Evolutionary conservation across 305 asterid genomes (phyloP).

Genomic region (Lippia alba): DNA sequence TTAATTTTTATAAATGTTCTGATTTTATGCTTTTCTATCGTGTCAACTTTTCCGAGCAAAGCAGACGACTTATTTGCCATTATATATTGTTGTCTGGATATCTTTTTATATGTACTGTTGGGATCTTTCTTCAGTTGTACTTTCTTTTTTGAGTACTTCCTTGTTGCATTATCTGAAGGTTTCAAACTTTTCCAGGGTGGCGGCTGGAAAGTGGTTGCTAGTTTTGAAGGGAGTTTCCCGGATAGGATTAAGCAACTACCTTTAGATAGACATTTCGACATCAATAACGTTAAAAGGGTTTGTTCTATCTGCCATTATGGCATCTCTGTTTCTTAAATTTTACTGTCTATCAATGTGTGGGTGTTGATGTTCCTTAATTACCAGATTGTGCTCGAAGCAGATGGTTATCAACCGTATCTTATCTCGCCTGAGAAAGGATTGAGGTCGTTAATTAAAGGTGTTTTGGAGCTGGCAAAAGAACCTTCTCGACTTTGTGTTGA

Average conservation of each 20-base stretch:
- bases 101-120: conserved; percentile 6
- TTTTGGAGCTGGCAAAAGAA: conserved; percentile 94
- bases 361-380: conserved; percentile 48
- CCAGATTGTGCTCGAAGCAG: conserved; percentile 99
- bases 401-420: conserved; percentile 99
- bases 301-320: conserved; percentile 29
- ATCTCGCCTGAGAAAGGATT: conserved; percentile 99
- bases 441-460: conserved; percentile 90
- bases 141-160: conserved; percentile 15
- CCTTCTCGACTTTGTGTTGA: conserved; percentile 99
- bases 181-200: conserved; percentile 57
- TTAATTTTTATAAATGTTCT: not conserved
- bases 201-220: conserved; percentile 93
- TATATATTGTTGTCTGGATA: not conserved
- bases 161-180: conserved; percentile 13
- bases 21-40: not conserved
- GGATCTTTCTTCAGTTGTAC: conserved; percentile 1
- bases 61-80: conserved; percentile 4
- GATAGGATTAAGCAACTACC: conserved; percentile 89
- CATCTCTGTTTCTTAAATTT: conserved; percentile 25
- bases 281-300: conserved; percentile 86
- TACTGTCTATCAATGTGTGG: conserved; percentile 17
- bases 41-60: not conserved
- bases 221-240: conserved; percentile 93
- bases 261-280: conserved; percentile 84